Evolutionary conservation across 2,329 filamentous ascomycete genomes (phyloP), one percentile per base, ranked within the genome.

Genomic region (Calonectria fujianensis): DNA sequence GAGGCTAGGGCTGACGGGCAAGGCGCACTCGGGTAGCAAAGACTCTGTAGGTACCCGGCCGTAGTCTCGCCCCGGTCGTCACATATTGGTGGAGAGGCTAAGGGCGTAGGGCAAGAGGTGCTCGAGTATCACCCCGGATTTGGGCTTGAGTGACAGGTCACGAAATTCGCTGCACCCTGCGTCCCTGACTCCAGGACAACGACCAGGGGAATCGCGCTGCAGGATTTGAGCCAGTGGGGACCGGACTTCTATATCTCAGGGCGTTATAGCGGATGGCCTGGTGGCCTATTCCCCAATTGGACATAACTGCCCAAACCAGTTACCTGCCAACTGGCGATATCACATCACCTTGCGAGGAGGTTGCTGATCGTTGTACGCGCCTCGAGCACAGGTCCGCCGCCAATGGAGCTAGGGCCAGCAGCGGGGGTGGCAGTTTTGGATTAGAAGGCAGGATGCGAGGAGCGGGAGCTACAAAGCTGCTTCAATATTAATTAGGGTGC

Each of bases 71-170:
- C 74, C 75, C 63, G 72, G 76, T 65, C 76, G 79, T 80, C 76
- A 72, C 79, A 80, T 74, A 63, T 78, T 75, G 72, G 77, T 77
- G 79, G 79, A 76, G 76, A 80, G 76, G 57, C 57, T 45, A 61
- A n/a, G 39, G 39, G 32, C 32, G 57, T 63, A 52, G 54, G 51
- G 72, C 35, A 13, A 50, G 41, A 35, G 52, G 10, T 31, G n/a
- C 71, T 51, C 66, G 61, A 69, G 52, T 66, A 74, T 72, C 78
- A 79, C 76, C 79, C 79, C 79, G 41, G 79, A 80, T 80, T 80
- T 74, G 64, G 73, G 70, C 59, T 74, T 69, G 69, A 73, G 69
- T 77, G 78, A 77, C 57, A 71, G 76, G 67, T 69, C 64, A 75
- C 71, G 61, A 35, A 64, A 57, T 32, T 32, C 27, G 61, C 61